These are phyloP conservation scores for Sphaerulina musiva DNA, from an alignment of 2,329 filamentous ascomycete genomes.

Conservation along the genomic window DNA sequence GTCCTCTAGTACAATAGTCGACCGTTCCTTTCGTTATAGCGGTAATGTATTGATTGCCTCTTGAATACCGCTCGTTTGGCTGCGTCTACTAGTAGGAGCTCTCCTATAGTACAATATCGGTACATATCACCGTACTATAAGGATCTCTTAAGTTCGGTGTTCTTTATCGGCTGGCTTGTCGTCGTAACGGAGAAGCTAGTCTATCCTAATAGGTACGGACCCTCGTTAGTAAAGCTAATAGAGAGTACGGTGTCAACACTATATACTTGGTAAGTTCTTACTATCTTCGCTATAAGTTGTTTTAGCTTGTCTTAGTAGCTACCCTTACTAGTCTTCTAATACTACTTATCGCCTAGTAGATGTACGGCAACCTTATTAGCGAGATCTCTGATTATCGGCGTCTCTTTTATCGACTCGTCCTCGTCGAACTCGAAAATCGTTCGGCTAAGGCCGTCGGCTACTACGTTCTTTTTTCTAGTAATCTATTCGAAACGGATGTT, in stretches of 20 bases:
- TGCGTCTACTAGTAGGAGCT: not conserved
- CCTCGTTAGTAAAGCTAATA: too few species aligned
- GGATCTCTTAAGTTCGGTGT: not conserved
- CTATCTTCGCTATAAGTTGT: not conserved
- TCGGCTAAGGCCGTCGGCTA: not conserved
- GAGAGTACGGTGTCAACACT: not conserved
- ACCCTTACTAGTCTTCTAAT: not conserved
- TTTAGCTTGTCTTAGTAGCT: not conserved
- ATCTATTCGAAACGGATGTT: not conserved
- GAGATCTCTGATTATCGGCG: not conserved
- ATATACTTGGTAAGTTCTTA: not conserved
- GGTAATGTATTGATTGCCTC: too few species aligned
- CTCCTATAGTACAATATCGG: not conserved
- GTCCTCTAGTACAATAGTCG: too few species aligned
- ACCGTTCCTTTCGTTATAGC: too few species aligned
- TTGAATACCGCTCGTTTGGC: not conserved
- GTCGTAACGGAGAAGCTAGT: not conserved
- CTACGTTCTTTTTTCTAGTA: not conserved
- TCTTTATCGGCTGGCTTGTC: not conserved
- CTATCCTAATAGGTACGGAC: not conserved
- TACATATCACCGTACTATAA: not conserved
- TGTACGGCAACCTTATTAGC: not conserved
- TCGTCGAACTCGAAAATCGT: not conserved
- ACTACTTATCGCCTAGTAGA: not conserved
- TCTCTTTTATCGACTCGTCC: not conserved